Evolutionary conservation across 2,329 filamentous ascomycete genomes (phyloP), one percentile per base, ranked within the genome.

Genomic region (Ilyonectria destructans): DNA sequence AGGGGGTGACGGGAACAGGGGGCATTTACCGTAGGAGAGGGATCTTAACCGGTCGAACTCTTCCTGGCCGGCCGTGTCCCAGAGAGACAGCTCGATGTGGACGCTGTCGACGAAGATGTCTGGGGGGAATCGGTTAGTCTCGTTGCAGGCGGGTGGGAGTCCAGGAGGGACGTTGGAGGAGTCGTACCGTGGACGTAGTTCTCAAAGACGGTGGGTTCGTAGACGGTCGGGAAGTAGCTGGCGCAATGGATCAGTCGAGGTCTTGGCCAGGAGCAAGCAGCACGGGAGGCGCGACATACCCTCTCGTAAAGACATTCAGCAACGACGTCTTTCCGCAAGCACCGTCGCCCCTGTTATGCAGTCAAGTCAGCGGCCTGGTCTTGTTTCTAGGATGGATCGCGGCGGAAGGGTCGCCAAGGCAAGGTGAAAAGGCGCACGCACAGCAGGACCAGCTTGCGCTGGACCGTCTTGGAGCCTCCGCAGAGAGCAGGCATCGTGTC

Each of bases 81-180:
- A 99, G 67, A 99, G 88, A 67, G 96, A 98, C 63, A 99, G 88
- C 82, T 99, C 96, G 81, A 99, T 97, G 83, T 98, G 96, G 59
- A 95, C 93, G 79, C 92, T 95, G 81, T 99, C 96, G 80, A 99
- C 96, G 82, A 97, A 99, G 82, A 99, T 98, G 81, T 99, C 96
- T 96, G 76, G 17, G 31, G 45, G n/a, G 19, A 58, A 8, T 35
- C 31, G 43, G 43, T 71, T 62, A 58, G 67, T 72, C 56, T 67
- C 33, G 10, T 19, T 17, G 31, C 43, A 19, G 13, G 49, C 12
- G 48, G 69, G 48, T 21, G 21, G 26, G 48, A 37, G 26, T 26
- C 45, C 7, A 21, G 4, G 3, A 26, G 19, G 51, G 12, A 19
- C 29, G 51, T 19, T 35, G 51, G n/a, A 29, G 48, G 49, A 33